These are phyloP conservation scores for Cyclostephanos tholiformis DNA, from an alignment of 108 stramenopile species.

Conservation along the genomic window DNA sequence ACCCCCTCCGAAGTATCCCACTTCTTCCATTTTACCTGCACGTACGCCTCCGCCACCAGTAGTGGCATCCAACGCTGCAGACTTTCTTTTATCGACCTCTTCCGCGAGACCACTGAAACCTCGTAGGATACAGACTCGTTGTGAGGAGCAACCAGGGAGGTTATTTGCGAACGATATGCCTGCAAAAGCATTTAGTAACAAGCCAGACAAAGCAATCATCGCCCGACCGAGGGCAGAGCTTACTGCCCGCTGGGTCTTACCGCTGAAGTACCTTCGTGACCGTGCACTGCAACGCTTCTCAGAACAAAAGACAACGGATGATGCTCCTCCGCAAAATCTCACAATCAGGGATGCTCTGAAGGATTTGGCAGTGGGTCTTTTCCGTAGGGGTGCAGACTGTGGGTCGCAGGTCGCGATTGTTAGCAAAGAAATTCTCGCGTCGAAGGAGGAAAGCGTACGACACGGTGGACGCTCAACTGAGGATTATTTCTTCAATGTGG, in stretches of 20 bases:
- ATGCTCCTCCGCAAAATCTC: constrained; percentile 39
- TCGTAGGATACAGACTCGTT: constrained; percentile 42
- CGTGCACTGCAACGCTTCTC: constrained; percentile 41
- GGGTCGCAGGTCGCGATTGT: constrained; percentile 76
- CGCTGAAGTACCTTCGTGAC: constrained; percentile 66
- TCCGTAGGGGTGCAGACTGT: constrained; percentile 86
- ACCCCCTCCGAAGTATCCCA: background rate
- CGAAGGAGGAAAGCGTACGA: constrained; percentile 4
- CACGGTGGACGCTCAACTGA: constrained; percentile 35
- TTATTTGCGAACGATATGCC: constrained; percentile 66
- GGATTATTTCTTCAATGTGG: constrained; percentile 65
- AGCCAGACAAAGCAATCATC: constrained; percentile 40
- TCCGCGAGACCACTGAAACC: constrained; percentile 30
- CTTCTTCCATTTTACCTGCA: constrained; percentile 37
- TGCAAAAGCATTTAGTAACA: constrained; percentile 16
- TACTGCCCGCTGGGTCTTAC: constrained; percentile 78
- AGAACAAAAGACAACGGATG: constrained; percentile 9
- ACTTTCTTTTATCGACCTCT: constrained; percentile 9
- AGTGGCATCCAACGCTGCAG: constrained; percentile 19
- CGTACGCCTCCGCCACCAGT: constrained; percentile 18
- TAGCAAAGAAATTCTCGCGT: constrained; percentile 69
- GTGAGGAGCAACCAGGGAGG: constrained; percentile 80
- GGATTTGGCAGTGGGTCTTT: constrained; percentile 72
- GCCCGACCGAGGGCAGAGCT: constrained; percentile 73
- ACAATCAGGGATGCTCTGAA: constrained; percentile 68